phyloP scores from a whole-genome alignment of 1,284 basidiomycete genomes.

The Boletus mariae region DNA sequence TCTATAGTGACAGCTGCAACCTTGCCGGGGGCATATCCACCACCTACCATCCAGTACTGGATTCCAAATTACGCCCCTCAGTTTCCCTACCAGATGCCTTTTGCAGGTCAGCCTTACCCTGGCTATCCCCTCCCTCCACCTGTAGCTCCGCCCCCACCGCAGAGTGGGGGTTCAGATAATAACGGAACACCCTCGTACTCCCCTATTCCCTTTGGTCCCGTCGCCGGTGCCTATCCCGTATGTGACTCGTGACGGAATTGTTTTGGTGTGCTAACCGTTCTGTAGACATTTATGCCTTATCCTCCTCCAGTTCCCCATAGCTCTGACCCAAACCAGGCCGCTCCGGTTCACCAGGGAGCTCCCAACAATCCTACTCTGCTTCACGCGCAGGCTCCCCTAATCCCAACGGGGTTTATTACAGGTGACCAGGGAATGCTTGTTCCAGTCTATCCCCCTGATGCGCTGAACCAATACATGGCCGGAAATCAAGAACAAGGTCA shows the following conservation, averaged over 20 bases:
- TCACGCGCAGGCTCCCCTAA: constrained; percentile 52
- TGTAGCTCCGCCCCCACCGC: constrained; percentile 27
- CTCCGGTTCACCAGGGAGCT: constrained; percentile 18
- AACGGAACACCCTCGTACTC: constrained; percentile 31
- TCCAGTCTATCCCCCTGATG: constrained; percentile 68
- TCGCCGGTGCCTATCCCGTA: constrained; percentile 42
- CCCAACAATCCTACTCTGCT: constrained; percentile 25
- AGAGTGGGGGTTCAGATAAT: constrained; percentile 38
- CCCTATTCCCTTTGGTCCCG: constrained; percentile 34
- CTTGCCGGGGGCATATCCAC: constrained; percentile 37
- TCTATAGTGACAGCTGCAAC: constrained; percentile 27
- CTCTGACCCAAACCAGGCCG: constrained; percentile 24
- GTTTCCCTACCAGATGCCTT: constrained; percentile 50
- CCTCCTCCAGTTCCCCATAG: constrained; percentile 34
- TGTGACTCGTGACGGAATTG: constrained; percentile 17
- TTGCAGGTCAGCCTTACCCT: constrained; percentile 44
- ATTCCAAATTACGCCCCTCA: constrained; percentile 48
- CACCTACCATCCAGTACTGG: constrained; percentile 51
- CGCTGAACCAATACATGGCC: constrained; percentile 54
- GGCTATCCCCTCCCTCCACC: constrained; percentile 38
- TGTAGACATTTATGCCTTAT: constrained; percentile 45
- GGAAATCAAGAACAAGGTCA: constrained; percentile 28
- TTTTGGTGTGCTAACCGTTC: constrained; percentile 9
- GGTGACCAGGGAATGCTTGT: constrained; percentile 67
- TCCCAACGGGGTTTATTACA: constrained; percentile 68